These are phyloP conservation scores for Fusarium humuli DNA, from an alignment of 2,329 filamentous ascomycete species.

Conservation along the genomic window DNA sequence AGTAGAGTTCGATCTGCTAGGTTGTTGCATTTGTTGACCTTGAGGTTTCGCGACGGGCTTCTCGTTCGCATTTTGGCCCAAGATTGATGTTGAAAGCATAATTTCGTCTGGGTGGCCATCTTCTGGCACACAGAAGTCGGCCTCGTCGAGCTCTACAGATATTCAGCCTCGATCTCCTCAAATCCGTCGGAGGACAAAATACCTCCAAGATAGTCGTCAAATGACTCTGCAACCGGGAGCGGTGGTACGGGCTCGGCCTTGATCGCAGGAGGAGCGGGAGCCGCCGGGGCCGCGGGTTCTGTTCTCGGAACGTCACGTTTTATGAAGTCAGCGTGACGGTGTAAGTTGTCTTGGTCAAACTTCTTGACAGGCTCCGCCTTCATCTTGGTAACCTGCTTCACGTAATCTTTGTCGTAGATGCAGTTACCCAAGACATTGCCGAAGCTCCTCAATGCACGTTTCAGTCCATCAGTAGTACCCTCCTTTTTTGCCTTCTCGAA, in stretches of 20 bases:
- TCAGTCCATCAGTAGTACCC: conserved; percentile 93
- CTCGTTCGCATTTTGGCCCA: conserved; percentile 37
- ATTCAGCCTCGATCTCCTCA: conserved; percentile 54
- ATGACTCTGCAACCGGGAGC: conserved; percentile 54
- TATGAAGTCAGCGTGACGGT: conserved; percentile 82
- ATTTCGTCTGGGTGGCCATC: conserved; percentile 83
- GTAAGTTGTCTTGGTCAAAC: conserved; percentile 82
- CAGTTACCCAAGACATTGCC: conserved; percentile 98
- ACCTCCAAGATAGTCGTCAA: conserved; percentile 65
- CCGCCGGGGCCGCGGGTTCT: conserved; percentile 31
- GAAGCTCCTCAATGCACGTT: conserved; percentile 89
- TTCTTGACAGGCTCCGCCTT: conserved; percentile 78
- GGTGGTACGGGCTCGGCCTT: conserved; percentile 47
- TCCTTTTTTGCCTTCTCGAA: conserved; percentile 99
- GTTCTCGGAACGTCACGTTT: conserved; percentile 64
- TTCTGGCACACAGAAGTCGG: conserved; percentile 77
- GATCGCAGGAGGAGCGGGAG: conserved; percentile 33
- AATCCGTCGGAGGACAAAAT: conserved; percentile 53
- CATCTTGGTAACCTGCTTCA: conserved; percentile 89
- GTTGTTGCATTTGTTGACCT: conserved; percentile 41
- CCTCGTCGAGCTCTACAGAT: conserved; percentile 76
- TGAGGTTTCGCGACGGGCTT: conserved; percentile 33
- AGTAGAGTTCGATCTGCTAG: conserved; percentile 33
- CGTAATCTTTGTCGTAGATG: conserved; percentile 95
- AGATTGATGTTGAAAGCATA: conserved; percentile 58